Percentiles rank a stretch among this genome's conserved stretches.
Conservation (phyloP, 2,329 filamentous ascomycete genomes). For the Sporothrix brunneoviolacea region DNA sequence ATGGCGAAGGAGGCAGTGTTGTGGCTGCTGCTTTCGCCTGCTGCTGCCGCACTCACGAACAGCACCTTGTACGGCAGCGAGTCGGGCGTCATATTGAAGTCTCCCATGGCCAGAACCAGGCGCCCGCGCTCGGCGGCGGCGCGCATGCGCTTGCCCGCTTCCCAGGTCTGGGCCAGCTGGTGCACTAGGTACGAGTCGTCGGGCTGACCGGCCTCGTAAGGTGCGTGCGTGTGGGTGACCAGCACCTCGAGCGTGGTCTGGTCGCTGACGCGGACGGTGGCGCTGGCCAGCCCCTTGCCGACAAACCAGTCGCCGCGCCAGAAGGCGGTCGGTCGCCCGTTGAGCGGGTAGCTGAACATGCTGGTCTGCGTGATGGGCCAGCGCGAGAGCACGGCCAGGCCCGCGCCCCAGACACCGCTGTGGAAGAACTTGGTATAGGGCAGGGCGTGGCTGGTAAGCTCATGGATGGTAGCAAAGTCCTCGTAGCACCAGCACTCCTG, state of each 20-base stretch:
- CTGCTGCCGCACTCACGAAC: conserved; percentile 31
- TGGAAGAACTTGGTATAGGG: conserved; percentile 93
- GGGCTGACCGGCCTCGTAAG: conserved; percentile 66
- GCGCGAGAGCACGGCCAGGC: conserved; percentile 79
- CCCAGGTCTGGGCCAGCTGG: conserved; percentile 88
- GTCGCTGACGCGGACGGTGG: conserved; percentile 60
- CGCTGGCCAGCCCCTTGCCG: conserved; percentile 86
- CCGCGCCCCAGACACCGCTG: conserved; percentile 81
- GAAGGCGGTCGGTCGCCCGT: conserved; percentile 88
- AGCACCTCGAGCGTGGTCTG: conserved; percentile 75
- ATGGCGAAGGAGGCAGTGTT: conserved; percentile 57
- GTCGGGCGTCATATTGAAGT: conserved; percentile 93
- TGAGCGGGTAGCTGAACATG: conserved; percentile 84
- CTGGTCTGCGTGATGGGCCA: conserved; percentile 89
- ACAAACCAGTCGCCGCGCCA: conserved; percentile 95
- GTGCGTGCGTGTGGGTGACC: conserved; percentile 84
- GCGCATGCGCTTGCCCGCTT: conserved; percentile 82
- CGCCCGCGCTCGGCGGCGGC: conserved; percentile 69
- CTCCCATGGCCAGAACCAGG: conserved; percentile 77
- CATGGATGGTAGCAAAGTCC: conserved; percentile 72
- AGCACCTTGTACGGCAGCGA: conserved; percentile 81
- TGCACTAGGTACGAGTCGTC: conserved; percentile 80
- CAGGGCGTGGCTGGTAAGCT: conserved; percentile 63
- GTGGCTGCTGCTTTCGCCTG: too few species aligned
- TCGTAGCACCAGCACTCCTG: conserved; percentile 62